These are phyloP conservation scores for Xylaria cubensis DNA, from an alignment of 495 filamentous ascomycete species.

Conservation along the genomic window DNA sequence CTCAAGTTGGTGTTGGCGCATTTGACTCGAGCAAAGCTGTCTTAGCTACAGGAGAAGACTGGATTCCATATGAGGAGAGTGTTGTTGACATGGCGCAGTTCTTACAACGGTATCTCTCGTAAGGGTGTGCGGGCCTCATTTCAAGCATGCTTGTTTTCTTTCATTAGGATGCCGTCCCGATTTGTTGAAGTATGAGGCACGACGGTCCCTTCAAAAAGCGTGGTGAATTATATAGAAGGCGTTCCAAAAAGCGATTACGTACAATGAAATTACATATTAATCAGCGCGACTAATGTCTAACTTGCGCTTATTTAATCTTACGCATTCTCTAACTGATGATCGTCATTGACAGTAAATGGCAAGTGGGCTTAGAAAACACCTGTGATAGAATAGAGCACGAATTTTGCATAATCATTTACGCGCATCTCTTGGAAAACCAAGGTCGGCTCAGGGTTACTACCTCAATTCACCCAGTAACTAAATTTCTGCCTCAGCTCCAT, in stretches of 20 bases:
- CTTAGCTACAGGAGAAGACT: conserved; percentile 40
- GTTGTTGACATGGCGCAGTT: conserved; percentile 44
- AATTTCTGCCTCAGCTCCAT: background rate
- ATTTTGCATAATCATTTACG: background rate
- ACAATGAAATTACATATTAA: background rate
- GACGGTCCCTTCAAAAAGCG: background rate
- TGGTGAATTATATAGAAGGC: background rate
- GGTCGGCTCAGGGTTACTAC: background rate
- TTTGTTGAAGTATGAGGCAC: background rate
- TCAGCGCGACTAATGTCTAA: background rate
- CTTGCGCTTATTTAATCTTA: background rate
- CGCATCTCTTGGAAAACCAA: background rate
- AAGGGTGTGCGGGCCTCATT: background rate
- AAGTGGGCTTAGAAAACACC: background rate
- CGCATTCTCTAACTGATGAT: background rate
- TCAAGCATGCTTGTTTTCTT: background rate
- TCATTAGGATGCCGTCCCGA: background rate
- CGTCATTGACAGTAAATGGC: background rate
- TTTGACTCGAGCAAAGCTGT: conserved; percentile 42
- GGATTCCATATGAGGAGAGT: conserved; percentile 46
- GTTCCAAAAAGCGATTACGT: background rate
- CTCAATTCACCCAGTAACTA: background rate
- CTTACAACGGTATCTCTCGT: conserved; percentile 31
- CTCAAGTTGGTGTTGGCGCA: conserved; percentile 24
- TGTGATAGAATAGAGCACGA: background rate